Evolutionary conservation across 805 yeast species (phyloP).

Genomic region (Teunomyces cretensis): DNA sequence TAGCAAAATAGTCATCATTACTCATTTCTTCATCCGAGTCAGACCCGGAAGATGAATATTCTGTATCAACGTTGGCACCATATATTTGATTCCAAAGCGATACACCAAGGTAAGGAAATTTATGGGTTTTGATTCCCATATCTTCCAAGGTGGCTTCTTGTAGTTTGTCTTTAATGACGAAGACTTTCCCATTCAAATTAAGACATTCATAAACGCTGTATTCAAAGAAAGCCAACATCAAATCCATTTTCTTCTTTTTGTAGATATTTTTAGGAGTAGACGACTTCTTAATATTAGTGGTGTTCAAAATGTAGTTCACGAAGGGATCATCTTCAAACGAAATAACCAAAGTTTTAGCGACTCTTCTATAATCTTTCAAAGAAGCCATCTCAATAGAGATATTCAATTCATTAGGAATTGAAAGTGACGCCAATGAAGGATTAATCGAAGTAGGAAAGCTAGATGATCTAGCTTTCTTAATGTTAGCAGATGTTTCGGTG

Average conservation of each 20-base stretch:
- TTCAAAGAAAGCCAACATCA: conserved; percentile 52
- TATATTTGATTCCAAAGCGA: conserved; percentile 43
- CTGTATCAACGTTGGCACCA: conserved; percentile 14
- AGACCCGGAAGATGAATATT: conserved; percentile 11
- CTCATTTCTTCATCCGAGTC: conserved; percentile 18
- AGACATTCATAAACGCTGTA: conserved; percentile 52
- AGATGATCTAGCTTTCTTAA: conserved; percentile 1
- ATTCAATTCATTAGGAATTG: conserved; percentile 13
- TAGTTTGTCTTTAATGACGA: conserved; percentile 48
- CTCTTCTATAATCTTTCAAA: conserved; percentile 52
- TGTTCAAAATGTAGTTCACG: conserved; percentile 48
- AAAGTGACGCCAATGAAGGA: conserved; percentile 7
- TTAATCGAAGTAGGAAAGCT: conserved; percentile 6
- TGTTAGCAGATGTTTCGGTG: neutral
- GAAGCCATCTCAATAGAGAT: conserved; percentile 14
- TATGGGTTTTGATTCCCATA: conserved; percentile 21
- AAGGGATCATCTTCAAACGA: conserved; percentile 58
- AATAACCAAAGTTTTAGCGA: conserved; percentile 52
- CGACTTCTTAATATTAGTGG: conserved; percentile 22
- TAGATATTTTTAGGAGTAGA: conserved; percentile 28
- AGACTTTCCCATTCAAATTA: conserved; percentile 49
- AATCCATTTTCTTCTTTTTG: conserved; percentile 38
- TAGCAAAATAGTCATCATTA: conserved; percentile 23
- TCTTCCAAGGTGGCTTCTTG: conserved; percentile 36
- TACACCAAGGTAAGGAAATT: conserved; percentile 50